These are phyloP conservation scores for Puccinia horiana DNA, from an alignment of 1,284 basidiomycete species.

Conservation along the genomic window DNA sequence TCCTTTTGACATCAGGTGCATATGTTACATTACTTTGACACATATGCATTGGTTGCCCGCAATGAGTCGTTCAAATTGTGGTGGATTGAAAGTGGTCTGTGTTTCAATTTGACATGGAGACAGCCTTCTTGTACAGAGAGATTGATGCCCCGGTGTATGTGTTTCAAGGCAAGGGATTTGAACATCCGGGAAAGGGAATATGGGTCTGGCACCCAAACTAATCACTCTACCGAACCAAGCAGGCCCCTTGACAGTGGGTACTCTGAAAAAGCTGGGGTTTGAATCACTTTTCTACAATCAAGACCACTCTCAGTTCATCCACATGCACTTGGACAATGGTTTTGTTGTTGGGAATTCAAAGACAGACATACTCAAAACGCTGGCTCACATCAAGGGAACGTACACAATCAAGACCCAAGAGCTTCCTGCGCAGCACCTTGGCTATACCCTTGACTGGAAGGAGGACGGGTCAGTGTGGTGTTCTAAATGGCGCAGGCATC, in stretches of 20 bases:
- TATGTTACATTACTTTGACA: not conserved
- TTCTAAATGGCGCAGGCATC: too few relatives aligned
- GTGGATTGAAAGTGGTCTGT: constrained; percentile 52
- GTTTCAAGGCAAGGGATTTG: constrained; percentile 56
- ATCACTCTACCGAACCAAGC: constrained; percentile 7
- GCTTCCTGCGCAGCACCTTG: not conserved
- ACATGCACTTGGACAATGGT: not conserved
- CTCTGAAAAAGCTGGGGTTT: not conserved
- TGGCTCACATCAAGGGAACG: not conserved
- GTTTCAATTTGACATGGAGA: constrained; percentile 61
- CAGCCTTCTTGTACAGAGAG: constrained; percentile 61
- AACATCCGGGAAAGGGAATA: not conserved
- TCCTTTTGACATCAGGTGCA: not conserved
- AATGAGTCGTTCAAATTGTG: constrained; percentile 3
- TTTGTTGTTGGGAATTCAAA: not conserved
- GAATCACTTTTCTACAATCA: not conserved
- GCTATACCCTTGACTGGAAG: not conserved
- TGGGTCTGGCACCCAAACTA: constrained; percentile 14
- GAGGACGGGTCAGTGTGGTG: not conserved
- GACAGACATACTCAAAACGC: not conserved
- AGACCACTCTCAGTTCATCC: not conserved
- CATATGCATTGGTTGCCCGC: not conserved
- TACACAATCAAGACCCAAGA: not conserved
- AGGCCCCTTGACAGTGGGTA: not conserved
- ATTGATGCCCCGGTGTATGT: constrained; percentile 61